These are phyloP conservation scores for Diutina sp. DNA, from an alignment of 1,139 yeast genomes.

Conservation along the genomic window DNA sequence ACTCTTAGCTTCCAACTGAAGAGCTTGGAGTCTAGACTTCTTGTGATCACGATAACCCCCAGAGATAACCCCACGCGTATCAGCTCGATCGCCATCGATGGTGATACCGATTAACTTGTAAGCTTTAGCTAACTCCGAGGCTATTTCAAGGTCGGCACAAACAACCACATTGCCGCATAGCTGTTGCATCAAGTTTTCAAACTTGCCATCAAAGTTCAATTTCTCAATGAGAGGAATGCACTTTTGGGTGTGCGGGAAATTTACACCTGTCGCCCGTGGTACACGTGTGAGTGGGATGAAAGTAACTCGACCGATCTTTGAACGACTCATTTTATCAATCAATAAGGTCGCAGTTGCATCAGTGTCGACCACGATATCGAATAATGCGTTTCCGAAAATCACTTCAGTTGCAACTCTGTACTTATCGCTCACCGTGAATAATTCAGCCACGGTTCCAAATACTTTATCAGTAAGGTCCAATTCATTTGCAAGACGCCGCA, in stretches of 20 bases:
- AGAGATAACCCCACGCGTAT: constrained; percentile 67
- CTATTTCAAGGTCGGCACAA: constrained; percentile 55
- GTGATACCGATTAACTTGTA: constrained; percentile 70
- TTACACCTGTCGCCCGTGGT: constrained; percentile 13
- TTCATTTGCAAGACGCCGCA: constrained; percentile 42
- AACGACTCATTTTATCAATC: constrained; percentile 65
- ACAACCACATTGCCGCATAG: constrained; percentile 77
- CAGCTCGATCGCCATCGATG: constrained; percentile 83
- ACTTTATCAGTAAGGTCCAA: constrained; percentile 47
- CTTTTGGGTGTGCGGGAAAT: constrained; percentile 43
- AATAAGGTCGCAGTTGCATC: constrained; percentile 73
- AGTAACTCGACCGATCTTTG: constrained; percentile 72
- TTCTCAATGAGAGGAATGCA: constrained; percentile 70
- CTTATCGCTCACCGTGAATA: constrained; percentile 69
- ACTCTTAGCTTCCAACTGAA: constrained; percentile 42
- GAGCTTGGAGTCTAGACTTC: constrained; percentile 57
- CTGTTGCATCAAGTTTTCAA: constrained; percentile 58
- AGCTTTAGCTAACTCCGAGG: constrained; percentile 53
- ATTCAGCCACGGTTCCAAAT: constrained; percentile 76
- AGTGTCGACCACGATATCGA: constrained; percentile 80
- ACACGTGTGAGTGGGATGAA: constrained; percentile 81
- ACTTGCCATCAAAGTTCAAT: constrained; percentile 38
- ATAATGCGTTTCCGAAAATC: constrained; percentile 76
- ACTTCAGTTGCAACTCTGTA: constrained; percentile 82
- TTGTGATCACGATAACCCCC: constrained; percentile 81